Evolutionary conservation across 768 basidiomycete species (phyloP).

Genomic region (Lactifluus volemus): DNA sequence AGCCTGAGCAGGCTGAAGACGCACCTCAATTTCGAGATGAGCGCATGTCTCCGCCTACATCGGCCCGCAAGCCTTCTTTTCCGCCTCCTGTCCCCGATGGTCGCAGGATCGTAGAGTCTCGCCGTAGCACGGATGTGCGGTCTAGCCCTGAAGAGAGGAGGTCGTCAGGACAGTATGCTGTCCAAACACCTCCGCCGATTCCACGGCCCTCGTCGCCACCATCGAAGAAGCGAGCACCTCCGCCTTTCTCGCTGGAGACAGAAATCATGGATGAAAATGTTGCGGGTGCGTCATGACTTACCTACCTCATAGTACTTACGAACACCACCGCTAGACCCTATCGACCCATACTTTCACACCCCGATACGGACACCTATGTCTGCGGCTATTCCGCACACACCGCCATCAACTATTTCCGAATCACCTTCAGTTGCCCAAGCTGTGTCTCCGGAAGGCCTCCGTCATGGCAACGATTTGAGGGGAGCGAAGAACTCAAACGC

Average conservation of each 20-base stretch:
- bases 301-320: neutral
- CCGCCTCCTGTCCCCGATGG: constrained; percentile 6
- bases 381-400: neutral
- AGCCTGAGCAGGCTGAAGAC: constrained; percentile 2
- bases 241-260: constrained; percentile 5
- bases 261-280: constrained; percentile 20
- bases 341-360: constrained; percentile 55
- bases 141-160: constrained; percentile 5
- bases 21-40: constrained; percentile 1
- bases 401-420: neutral
- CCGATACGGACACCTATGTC: constrained; percentile 31
- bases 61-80: neutral
- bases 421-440: neutral
- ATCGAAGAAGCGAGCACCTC: constrained; percentile 4
- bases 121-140: constrained; percentile 5
- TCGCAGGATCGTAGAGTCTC: constrained; percentile 10
- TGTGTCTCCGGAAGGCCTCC: neutral
- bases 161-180: neutral
- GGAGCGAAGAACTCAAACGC: constrained; percentile 38
- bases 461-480: constrained; percentile 27
- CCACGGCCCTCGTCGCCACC: neutral
- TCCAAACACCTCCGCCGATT: neutral
- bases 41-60: neutral
- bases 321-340: constrained; percentile 42
- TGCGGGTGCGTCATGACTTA: constrained; percentile 37